phyloP scores from a whole-genome alignment of 2,329 filamentous ascomycete genomes.

The Monilinia fructicola region DNA sequence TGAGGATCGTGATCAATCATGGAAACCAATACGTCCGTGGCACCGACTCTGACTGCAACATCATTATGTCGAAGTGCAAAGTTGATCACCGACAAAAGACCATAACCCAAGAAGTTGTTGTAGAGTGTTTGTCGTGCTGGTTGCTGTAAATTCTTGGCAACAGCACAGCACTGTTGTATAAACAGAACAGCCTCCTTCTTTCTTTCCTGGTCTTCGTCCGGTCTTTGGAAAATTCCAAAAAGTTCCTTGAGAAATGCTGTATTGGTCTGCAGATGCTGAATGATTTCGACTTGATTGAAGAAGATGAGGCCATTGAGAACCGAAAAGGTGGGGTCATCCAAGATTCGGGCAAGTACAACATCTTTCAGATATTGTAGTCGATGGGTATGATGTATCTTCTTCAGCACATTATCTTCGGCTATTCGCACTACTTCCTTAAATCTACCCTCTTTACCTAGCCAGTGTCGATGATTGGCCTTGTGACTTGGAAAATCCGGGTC shows the following conservation, averaged over 20 bases:
- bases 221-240: conserved; percentile 77
- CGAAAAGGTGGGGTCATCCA: conserved; percentile 96
- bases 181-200: conserved; percentile 96
- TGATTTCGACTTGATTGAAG: conserved; percentile 98
- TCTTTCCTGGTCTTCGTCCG: conserved; percentile 63
- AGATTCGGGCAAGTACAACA: conserved; percentile 91
- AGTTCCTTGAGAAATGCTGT: conserved; percentile 75
- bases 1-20: conserved; percentile 94
- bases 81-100: conserved; percentile 84
- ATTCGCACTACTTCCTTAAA: conserved; percentile 97
- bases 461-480: conserved; percentile 95
- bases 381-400: conserved; percentile 96
- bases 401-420: conserved; percentile 74
- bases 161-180: conserved; percentile 91
- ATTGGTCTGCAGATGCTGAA: conserved; percentile 89
- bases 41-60: conserved; percentile 82
- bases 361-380: conserved; percentile 96
- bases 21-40: conserved; percentile 88
- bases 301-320: conserved; percentile 98
- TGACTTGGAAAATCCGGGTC: conserved; percentile 97
- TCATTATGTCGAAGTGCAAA: conserved; percentile 86
- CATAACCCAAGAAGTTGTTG: conserved; percentile 84
- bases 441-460: conserved; percentile 81
- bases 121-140: conserved; percentile 79
- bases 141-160: conserved; percentile 91